Evolutionary conservation across 495 filamentous ascomycete genomes (phyloP).

Genomic region (Symbiotaphrina buchneri): DNA sequence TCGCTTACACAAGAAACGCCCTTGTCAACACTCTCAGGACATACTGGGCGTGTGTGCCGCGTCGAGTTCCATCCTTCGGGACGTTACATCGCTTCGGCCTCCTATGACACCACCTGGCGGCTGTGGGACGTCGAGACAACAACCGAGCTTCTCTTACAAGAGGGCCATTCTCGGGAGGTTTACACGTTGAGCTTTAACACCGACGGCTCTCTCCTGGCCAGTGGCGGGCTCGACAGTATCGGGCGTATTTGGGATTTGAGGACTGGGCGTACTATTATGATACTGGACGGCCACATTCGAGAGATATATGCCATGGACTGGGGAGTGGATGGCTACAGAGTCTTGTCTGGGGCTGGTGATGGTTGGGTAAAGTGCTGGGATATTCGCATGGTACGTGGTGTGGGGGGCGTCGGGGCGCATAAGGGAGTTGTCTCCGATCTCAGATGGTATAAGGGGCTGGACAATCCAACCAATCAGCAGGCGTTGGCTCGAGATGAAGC

Average conservation of each 20-base stretch:
- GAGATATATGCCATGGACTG: constrained; percentile 87
- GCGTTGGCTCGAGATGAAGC: constrained; percentile 36
- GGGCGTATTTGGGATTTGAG: constrained; percentile 94
- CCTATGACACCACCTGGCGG: constrained; percentile 91
- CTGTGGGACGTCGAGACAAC: constrained; percentile 83
- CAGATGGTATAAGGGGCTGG: constrained; percentile 75
- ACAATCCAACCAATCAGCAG: constrained; percentile 31
- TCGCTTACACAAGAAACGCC: constrained; percentile 66
- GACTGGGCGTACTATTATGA: constrained; percentile 86
- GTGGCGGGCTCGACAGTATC: constrained; percentile 79
- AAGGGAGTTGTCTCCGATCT: constrained; percentile 80
- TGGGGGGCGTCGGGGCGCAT: constrained; percentile 75
- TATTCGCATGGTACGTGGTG: constrained; percentile 62
- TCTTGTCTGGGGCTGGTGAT: constrained; percentile 77
- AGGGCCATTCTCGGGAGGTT: constrained; percentile 85
- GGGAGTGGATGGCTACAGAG: constrained; percentile 72
- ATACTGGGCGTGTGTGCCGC: constrained; percentile 69
- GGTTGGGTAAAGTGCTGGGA: constrained; percentile 98
- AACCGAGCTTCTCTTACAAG: constrained; percentile 70
- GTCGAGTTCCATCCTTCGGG: constrained; percentile 92
- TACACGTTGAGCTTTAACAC: constrained; percentile 73
- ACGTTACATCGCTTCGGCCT: constrained; percentile 74
- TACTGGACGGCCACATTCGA: constrained; percentile 80
- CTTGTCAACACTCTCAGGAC: constrained; percentile 61
- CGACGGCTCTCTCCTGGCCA: constrained; percentile 77